These are phyloP conservation scores for Metschnikowia cubensis DNA, from an alignment of 805 yeast species.

Conservation along the genomic window DNA sequence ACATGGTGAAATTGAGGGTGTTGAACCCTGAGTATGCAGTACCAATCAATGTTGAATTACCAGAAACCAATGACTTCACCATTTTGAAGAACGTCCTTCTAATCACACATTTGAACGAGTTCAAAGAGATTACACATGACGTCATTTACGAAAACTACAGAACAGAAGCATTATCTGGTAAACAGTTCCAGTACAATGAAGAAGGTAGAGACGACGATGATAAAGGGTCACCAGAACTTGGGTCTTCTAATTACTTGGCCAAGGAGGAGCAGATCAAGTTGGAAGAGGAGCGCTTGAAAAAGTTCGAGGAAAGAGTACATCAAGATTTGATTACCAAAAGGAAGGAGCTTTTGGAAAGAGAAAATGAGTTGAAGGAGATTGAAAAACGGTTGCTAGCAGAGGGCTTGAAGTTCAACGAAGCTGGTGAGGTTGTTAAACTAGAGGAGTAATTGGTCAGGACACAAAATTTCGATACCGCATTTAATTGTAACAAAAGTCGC, in stretches of 20 bases:
- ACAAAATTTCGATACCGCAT: background rate
- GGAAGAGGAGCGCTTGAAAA: conserved; percentile 84
- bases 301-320: conserved; percentile 86
- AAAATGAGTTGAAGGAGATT: conserved; percentile 77
- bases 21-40: conserved; percentile 46
- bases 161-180: conserved; percentile 77
- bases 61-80: conserved; percentile 75
- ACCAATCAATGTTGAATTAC: conserved; percentile 60
- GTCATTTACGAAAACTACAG: conserved; percentile 84
- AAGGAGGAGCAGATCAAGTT: conserved; percentile 87
- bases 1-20: conserved; percentile 50
- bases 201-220: conserved; percentile 8
- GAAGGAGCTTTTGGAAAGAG: conserved; percentile 79
- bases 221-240: conserved; percentile 8
- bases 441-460: conserved; percentile 10
- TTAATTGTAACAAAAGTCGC: background rate
- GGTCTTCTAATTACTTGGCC: conserved; percentile 36
- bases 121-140: conserved; percentile 86
- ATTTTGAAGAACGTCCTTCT: conserved; percentile 74
- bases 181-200: conserved; percentile 39
- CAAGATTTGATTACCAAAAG: conserved; percentile 78
- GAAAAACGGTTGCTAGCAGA: conserved; percentile 66
- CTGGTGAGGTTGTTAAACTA: conserved; percentile 18
- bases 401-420: conserved; percentile 40
- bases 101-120: conserved; percentile 80